A percentile compares a stretch with the other conserved stretches of the same genome.
Evolutionary conservation across 805 yeast genomes (phyloP).

Genomic region (Yarrowia sp.): DNA sequence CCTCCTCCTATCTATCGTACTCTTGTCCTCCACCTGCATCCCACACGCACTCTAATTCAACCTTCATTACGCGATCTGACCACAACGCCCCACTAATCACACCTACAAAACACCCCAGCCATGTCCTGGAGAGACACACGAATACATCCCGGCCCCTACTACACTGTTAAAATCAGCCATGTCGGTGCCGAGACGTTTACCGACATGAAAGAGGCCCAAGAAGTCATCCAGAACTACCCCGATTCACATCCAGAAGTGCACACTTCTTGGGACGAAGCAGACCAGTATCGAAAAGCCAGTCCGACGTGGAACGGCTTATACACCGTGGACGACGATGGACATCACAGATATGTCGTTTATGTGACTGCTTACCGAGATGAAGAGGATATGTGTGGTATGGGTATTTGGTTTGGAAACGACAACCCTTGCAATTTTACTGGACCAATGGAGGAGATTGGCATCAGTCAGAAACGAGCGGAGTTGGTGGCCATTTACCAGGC

Average conservation of each 20-base stretch:
- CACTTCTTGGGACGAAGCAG: not conserved
- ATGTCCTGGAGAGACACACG: not conserved
- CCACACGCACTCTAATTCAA: not conserved
- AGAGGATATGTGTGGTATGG: not conserved
- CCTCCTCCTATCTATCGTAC: not conserved
- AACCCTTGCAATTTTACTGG: slow-evolving; percentile 10
- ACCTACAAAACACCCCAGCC: not conserved
- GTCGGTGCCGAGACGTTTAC: not conserved
- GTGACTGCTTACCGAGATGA: not conserved
- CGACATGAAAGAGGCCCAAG: not conserved
- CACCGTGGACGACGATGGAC: not conserved
- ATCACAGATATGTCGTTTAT: not conserved
- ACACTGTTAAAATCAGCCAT: not conserved
- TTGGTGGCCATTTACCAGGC: not conserved
- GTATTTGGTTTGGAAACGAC: slow-evolving; percentile 3
- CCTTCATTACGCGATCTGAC: not conserved
- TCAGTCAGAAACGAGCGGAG: not conserved
- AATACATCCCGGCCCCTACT: not conserved
- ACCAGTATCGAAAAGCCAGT: not conserved
- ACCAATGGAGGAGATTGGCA: not conserved
- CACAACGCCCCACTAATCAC: not conserved
- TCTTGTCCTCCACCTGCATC: not conserved
- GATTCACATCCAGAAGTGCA: slow-evolving; percentile 1
- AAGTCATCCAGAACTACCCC: not conserved
- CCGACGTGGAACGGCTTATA: not conserved